Percentiles rank a stretch among this genome's conserved stretches.
These are phyloP conservation scores for Pestalotiopsis sp. DNA, from an alignment of 2,329 filamentous ascomycete species.

Conservation along the genomic window DNA sequence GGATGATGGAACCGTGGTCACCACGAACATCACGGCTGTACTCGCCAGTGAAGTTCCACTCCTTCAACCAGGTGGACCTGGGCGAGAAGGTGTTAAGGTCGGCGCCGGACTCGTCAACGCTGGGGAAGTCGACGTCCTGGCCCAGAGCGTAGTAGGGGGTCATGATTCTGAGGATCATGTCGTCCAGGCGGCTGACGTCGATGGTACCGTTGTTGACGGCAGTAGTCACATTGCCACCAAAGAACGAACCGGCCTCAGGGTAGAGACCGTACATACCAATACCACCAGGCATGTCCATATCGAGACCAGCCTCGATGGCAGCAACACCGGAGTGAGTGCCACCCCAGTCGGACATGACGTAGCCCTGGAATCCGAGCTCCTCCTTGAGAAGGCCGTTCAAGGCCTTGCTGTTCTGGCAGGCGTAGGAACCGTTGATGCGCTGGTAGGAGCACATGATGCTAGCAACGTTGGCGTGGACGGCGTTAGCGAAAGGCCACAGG, in stretches of 20 bases:
- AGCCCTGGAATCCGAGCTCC: slow-evolving; percentile 52
- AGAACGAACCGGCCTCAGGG: slow-evolving; percentile 39
- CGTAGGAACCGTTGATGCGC: slow-evolving; percentile 79
- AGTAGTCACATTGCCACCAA: slow-evolving; percentile 43
- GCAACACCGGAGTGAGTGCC: slow-evolving; percentile 37
- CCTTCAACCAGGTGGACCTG: slow-evolving; percentile 44
- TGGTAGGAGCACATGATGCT: slow-evolving; percentile 72
- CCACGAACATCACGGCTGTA: slow-evolving; percentile 53
- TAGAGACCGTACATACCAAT: slow-evolving; percentile 28
- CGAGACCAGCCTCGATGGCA: slow-evolving; percentile 40
- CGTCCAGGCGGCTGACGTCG: slow-evolving; percentile 41
- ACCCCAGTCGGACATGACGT: slow-evolving; percentile 43
- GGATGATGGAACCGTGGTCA: slow-evolving; percentile 53
- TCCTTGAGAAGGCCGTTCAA: slow-evolving; percentile 40
- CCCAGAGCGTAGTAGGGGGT: slow-evolving; percentile 52
- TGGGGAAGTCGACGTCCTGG: slow-evolving; percentile 49
- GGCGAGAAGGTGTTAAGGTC: slow-evolving; percentile 54
- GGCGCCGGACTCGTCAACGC: slow-evolving; percentile 44
- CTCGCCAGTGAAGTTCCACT: slow-evolving; percentile 50
- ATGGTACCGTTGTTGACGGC: slow-evolving; percentile 18
- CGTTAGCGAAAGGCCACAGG: slow-evolving; percentile 78
- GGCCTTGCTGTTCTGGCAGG: slow-evolving; percentile 74
- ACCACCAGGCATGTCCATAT: slow-evolving; percentile 45
- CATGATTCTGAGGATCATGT: slow-evolving; percentile 57
- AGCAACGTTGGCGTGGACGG: slow-evolving; percentile 67